Conservation (phyloP, 2,329 filamentous ascomycete species). For the Cytospora piceicola region DNA sequence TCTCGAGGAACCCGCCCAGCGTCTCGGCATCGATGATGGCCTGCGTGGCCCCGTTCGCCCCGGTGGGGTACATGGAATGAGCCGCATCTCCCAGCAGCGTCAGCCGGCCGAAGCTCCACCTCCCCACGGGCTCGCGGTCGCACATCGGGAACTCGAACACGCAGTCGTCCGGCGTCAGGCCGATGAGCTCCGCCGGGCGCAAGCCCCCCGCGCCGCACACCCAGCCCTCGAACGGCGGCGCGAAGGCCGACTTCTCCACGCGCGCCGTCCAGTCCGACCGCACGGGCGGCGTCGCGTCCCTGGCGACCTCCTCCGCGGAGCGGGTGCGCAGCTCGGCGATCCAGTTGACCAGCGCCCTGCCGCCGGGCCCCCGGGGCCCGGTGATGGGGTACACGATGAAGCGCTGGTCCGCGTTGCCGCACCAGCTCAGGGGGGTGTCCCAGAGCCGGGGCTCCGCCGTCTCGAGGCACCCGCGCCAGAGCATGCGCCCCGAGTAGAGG, state of each 20-base stretch:
- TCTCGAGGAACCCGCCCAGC: conserved; percentile 37
- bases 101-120: conserved; percentile 44
- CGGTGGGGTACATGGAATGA: conserved; percentile 47
- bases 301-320: conserved; percentile 41
- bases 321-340: conserved; percentile 50
- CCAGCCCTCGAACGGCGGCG: conserved; percentile 45
- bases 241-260: conserved; percentile 46
- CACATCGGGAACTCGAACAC: conserved; percentile 53
- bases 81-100: conserved; percentile 48
- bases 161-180: conserved; percentile 45
- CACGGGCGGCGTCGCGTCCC: conserved; percentile 48
- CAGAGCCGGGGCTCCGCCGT: conserved; percentile 46
- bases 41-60: conserved; percentile 48
- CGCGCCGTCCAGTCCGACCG: conserved; percentile 47
- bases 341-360: conserved; percentile 50
- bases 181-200: conserved; percentile 38
- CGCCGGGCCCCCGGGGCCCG: conserved; percentile 40
- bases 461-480: conserved; percentile 50
- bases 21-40: conserved; percentile 50
- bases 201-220: conserved; percentile 39
- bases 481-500: conserved; percentile 49
- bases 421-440: conserved; percentile 49
- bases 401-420: conserved; percentile 51
- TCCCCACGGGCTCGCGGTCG: conserved; percentile 44
- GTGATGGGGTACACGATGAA: conserved; percentile 53